A percentile compares a stretch with the other conserved stretches of the same genome.
phyloP scores from a whole-genome alignment of 2,329 filamentous ascomycete genomes.

The Aquanectria penicillioides region DNA sequence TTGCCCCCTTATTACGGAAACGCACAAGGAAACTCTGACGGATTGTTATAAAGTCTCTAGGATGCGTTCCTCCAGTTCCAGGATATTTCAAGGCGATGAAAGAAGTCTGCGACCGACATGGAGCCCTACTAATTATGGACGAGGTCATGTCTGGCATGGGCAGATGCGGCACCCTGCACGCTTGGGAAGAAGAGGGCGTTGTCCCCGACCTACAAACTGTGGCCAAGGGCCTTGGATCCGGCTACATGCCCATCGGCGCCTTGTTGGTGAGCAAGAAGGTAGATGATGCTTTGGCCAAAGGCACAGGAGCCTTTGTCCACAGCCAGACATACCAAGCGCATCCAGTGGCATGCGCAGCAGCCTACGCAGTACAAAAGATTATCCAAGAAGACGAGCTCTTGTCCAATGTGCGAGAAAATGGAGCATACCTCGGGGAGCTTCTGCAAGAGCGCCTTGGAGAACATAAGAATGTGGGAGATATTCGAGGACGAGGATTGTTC shows the following conservation, averaged over 20 bases:
- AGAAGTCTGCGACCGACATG: conserved; percentile 63
- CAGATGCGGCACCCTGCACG: conserved; percentile 68
- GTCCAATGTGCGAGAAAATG: conserved; percentile 19
- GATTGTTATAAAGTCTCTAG: conserved; percentile 20
- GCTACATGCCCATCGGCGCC: conserved; percentile 29
- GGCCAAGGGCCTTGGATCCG: conserved; percentile 69
- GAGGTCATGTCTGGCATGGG: conserved; percentile 78
- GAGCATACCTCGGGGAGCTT: background rate
- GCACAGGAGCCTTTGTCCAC: conserved; percentile 57
- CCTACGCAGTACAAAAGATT: conserved; percentile 48
- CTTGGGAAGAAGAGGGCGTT: conserved; percentile 68
- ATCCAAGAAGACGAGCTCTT: conserved; percentile 30
- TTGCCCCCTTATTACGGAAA: rapidly evolving
- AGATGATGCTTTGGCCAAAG: conserved; percentile 17
- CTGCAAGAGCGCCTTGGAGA: conserved; percentile 15
- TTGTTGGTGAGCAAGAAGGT: conserved; percentile 24
- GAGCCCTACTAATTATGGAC: conserved; percentile 64
- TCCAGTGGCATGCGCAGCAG: conserved; percentile 51
- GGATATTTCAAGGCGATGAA: conserved; percentile 66
- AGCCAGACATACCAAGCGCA: conserved; percentile 65
- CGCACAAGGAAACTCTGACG: conserved; percentile 28
- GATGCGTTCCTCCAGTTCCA: conserved; percentile 23
- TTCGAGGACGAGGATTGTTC: conserved; percentile 33
- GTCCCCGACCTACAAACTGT: conserved; percentile 72
- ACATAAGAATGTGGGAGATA: conserved; percentile 31